Evolutionary conservation across 345 rosid genomes (phyloP), one percentile per base, ranked within the genome.

Genomic region (Toxicodendron radicans): DNA sequence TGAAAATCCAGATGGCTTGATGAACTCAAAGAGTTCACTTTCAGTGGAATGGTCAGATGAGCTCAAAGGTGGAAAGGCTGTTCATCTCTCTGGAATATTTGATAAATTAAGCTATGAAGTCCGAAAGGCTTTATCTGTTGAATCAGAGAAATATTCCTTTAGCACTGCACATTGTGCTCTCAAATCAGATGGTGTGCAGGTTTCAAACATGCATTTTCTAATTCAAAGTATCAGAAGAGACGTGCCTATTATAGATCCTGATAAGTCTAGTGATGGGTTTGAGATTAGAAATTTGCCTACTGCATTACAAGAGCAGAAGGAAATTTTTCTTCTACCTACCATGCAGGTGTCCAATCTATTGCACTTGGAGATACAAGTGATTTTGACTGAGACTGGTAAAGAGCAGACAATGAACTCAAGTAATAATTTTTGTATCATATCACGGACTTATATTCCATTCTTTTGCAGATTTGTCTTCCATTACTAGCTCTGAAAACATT

Each of bases 1-100:
- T 61, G 84, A 87, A 79, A 76, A 89, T 57, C 70, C 88, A 79
- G 85, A 83, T 70, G 81, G 68, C 72, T 67, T 79, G 68, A 73
- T 73, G 63, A 79, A 76, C 74, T 76, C 81, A 65, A 79, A 66
- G 77, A 79, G 81, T 73, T 68, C 85, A 41, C 80, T 86, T 70
- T 86, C 87, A 71, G 88, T 84, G 62, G 93, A 83, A 75, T 95
- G 97, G 97, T 92, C 99, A 57, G 94, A 88, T 66, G 95, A 92
- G 73, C 87, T 95, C 67, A 84, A 83, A 87, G 97, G 97, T 54
- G 97, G 92, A 78, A 94, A 92, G 85, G 97, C 97, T 43, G 92
- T 89, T 79, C 87, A 78, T 75, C 88, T 94, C 35, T 85, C 92
- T 75, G 99, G 99, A 77, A 83, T 92, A 73, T 88, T 92, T 79